Conservation (phyloP, 1,284 basidiomycete genomes). For the Exobasidium cylindrosporum region DNA sequence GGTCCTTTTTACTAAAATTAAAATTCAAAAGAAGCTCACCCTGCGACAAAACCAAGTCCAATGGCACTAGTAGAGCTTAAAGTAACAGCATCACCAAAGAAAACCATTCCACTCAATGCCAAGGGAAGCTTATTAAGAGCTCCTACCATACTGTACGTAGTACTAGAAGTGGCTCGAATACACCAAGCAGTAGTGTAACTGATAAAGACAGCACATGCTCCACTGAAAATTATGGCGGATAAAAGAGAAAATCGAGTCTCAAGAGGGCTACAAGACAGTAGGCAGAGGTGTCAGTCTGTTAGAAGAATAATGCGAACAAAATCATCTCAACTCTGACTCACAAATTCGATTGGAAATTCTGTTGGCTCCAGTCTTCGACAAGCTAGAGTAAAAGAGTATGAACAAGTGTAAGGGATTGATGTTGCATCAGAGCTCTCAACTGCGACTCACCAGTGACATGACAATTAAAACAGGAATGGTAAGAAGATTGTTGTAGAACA, state of each 20-base stretch:
- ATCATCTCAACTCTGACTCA: slow-evolving; percentile 52
- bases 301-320: neutral
- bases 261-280: slow-evolving; percentile 65
- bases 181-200: slow-evolving; percentile 99
- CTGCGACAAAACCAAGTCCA: slow-evolving; percentile 83
- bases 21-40: slow-evolving; percentile 48
- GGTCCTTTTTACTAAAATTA: no score
- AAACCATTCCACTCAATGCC: slow-evolving; percentile 60
- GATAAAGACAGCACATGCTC: slow-evolving; percentile 93
- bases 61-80: slow-evolving; percentile 85
- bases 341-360: slow-evolving; percentile 82
- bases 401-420: slow-evolving; percentile 6
- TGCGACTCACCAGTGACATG: slow-evolving; percentile 68
- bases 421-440: neutral
- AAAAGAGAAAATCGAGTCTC: slow-evolving; percentile 77
- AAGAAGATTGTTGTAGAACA: slow-evolving; percentile 98
- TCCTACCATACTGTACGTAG: slow-evolving; percentile 98
- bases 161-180: slow-evolving; percentile 89
- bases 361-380: slow-evolving; percentile 83
- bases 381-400: slow-evolving; percentile 50
- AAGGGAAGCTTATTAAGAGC: slow-evolving; percentile 98
- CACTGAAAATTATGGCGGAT: slow-evolving; percentile 87
- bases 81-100: slow-evolving; percentile 73
- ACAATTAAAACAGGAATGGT: slow-evolving; percentile 85
- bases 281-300: no score